These are phyloP conservation scores for Citrus sp. DNA, from an alignment of 345 rosid species.

Conservation along the genomic window DNA sequence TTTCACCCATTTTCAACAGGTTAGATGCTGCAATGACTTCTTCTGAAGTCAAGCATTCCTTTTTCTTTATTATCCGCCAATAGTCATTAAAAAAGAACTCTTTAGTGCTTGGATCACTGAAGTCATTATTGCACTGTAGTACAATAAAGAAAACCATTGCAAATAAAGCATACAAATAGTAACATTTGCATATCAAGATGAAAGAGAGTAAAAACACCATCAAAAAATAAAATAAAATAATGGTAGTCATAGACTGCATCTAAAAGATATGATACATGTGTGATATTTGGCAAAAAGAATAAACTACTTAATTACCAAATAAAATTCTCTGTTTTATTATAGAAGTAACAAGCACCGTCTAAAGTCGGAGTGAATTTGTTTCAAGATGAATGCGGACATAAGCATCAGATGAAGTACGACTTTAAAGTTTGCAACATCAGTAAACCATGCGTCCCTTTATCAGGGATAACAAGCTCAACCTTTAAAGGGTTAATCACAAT, in stretches of 20 bases:
- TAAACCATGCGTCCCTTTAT: too few relatives aligned
- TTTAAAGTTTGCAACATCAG: too few relatives aligned
- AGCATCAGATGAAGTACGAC: too few relatives aligned
- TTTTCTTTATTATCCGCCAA: slow-evolving; percentile 40
- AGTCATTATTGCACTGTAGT: slow-evolving; percentile 38
- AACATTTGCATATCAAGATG: neutral
- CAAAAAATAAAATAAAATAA: neutral
- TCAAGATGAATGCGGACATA: neutral
- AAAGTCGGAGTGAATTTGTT: too few relatives aligned
- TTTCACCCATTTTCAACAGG: slow-evolving; percentile 20
- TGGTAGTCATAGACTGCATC: neutral
- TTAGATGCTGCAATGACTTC: slow-evolving; percentile 26
- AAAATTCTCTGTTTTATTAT: too few relatives aligned
- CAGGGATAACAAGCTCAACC: too few relatives aligned
- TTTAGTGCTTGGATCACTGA: slow-evolving; percentile 28
- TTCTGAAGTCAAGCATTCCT: slow-evolving; percentile 30
- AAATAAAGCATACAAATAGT: neutral
- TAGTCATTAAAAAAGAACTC: slow-evolving; percentile 35
- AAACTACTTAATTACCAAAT: neutral
- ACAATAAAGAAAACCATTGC: neutral
- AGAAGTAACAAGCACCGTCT: too few relatives aligned
- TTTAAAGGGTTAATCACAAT: too few relatives aligned
- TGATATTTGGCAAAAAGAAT: neutral
- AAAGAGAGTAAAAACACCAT: neutral
- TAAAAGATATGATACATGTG: neutral